Evolutionary conservation across 1,284 basidiomycete species (phyloP), one percentile per base, ranked within the genome.

Genomic region (Trametes hirsuta): DNA sequence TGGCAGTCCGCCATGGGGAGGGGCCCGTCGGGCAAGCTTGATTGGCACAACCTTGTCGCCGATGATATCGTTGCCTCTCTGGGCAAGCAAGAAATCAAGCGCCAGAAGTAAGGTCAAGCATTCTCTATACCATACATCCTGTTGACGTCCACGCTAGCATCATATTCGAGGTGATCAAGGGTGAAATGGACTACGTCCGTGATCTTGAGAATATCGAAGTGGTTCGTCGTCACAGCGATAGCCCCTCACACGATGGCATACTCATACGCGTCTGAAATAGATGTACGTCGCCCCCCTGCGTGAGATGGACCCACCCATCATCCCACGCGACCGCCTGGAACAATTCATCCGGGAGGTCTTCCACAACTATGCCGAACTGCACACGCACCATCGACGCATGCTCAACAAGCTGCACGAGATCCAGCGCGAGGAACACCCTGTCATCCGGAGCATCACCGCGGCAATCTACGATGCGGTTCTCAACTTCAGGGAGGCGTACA

Each of bases 81-180:
- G 63, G 81, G 85, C 12, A 91, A 91, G 72, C 82, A 88, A 50
- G 94, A 97, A 73, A 78, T 86, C 22, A 91, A 92, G 73, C 85
- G 95, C 18, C 97, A 99, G 74, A 88, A 91, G 93, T 94, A 72
- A 75, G 92, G 81, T 1, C 3, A 6, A 6, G 14, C 41, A 42
- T 24, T 14, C 3, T 9, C 41, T 10, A 18, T n/a, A 24, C n/a
- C 11, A 30, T 15, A 12, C 47, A 10, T 21, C 14, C 22, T 18
- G 24, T 51, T 35, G 30, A 62, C n/a, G 9, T 58, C 36, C 49
- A 40, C 47, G 30, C 18, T 60, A 95, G 93, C 44, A 87, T 93
- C 66, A 96, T 98, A 50, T 97, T 96, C 69, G 97, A 99, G 76
- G 79, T 98, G 49, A 97, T 99, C 71, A 91, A 96, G 70, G 93